Conservation (phyloP, 805 yeast species). For the Metschnikowia shivogae region DNA sequence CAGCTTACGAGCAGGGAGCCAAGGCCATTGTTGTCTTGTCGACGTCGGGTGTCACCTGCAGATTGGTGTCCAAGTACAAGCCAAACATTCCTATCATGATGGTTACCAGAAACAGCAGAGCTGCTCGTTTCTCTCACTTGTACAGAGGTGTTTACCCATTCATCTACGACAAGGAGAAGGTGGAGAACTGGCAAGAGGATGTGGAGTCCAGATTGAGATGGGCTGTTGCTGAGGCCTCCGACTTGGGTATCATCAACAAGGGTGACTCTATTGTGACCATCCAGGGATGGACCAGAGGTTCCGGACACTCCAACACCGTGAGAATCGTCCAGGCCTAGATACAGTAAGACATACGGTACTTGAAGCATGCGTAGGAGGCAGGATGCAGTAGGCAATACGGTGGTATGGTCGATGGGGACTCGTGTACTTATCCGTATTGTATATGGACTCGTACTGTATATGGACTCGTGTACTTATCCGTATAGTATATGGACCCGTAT, state of each 20-base stretch:
- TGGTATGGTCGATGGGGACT: too few species aligned
- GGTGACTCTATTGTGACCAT: constrained; percentile 91
- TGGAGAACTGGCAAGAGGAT: constrained; percentile 91
- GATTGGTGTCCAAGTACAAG: constrained; percentile 95
- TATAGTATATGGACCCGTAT: too few species aligned
- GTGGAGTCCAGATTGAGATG: constrained; percentile 91
- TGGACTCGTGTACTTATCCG: too few species aligned
- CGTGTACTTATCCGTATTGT: too few species aligned
- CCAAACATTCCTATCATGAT: constrained; percentile 95
- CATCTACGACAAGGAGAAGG: constrained; percentile 62
- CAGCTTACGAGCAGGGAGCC: constrained; percentile 93
- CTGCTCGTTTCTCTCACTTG: constrained; percentile 94
- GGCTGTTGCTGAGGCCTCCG: constrained; percentile 88
- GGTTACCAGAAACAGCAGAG: constrained; percentile 92
- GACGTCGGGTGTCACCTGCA: constrained; percentile 91
- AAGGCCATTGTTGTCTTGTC: constrained; percentile 95
- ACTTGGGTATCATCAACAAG: constrained; percentile 75
- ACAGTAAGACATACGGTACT: not conserved
- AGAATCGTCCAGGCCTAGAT: constrained; percentile 77
- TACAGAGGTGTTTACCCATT: constrained; percentile 99
- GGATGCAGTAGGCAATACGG: too few species aligned
- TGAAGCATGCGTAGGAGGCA: not conserved
- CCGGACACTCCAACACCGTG: constrained; percentile 98
- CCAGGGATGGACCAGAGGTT: constrained; percentile 98
- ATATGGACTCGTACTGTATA: too few species aligned